A percentile compares a stretch with the other conserved stretches of the same genome.
Conservation (phyloP, 164 flowering plant species). For the Macadamia tetraphylla region DNA sequence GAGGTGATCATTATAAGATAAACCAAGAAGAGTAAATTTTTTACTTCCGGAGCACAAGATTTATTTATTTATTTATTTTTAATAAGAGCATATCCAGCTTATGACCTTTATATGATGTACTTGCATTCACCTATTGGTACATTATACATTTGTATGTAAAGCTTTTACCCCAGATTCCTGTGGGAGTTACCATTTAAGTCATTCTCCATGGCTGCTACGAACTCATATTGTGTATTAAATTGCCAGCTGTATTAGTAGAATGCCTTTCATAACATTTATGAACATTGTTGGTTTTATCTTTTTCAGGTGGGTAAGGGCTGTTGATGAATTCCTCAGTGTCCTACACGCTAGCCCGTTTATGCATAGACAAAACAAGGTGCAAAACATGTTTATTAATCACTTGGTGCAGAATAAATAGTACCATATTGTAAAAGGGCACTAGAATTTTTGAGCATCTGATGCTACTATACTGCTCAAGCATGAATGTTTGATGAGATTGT, state of each 20-base stretch:
- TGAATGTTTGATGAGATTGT: not conserved
- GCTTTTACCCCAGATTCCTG: too few species aligned
- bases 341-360: slow-evolving; percentile 35
- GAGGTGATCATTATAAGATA: not conserved
- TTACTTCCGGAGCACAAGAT: too few species aligned
- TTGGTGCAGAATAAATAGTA: not conserved
- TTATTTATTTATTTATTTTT: too few species aligned
- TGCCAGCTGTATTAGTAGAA: not conserved
- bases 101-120: not conserved
- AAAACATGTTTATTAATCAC: not conserved
- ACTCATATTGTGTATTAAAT: too few species aligned
- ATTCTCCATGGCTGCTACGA: too few species aligned
- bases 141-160: too few species aligned
- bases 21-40: not conserved
- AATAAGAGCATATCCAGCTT: not conserved
- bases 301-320: slow-evolving; percentile 66
- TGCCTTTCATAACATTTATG: slow-evolving; percentile 1
- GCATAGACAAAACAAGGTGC: slow-evolving; percentile 36
- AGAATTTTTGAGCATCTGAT: not conserved
- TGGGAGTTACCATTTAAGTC: too few species aligned
- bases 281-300: not conserved
- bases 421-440: too few species aligned
- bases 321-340: slow-evolving; percentile 41
- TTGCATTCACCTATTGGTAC: too few species aligned
- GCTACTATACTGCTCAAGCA: slow-evolving; percentile 1